phyloP scores from a whole-genome alignment of 345 rosid species.

The Eucalyptus viminalis region DNA sequence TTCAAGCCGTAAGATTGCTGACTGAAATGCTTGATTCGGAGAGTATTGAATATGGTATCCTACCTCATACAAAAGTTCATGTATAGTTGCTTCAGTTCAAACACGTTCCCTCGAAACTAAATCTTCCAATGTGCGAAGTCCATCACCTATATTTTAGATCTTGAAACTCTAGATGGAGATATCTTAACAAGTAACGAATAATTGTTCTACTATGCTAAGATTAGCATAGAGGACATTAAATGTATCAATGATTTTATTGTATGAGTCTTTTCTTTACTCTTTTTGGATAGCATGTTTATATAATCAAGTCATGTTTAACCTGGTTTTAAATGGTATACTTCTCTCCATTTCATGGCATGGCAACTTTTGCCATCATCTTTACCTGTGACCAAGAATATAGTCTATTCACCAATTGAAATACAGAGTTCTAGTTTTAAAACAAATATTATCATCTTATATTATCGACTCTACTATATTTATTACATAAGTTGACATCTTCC shows the following conservation, averaged over 20 bases:
- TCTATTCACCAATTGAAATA: neutral
- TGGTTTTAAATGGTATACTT: neutral
- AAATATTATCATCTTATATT: neutral
- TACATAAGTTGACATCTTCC: neutral
- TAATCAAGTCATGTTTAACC: neutral
- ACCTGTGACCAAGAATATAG: neutral
- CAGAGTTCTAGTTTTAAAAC: neutral
- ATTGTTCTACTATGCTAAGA: neutral
- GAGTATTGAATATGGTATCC: neutral
- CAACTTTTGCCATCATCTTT: neutral
- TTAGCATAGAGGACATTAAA: neutral
- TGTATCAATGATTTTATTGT: neutral
- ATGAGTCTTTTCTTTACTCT: neutral
- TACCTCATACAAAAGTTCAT: neutral
- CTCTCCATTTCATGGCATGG: neutral
- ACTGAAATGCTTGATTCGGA: neutral
- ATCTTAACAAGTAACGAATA: neutral
- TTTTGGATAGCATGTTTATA: neutral
- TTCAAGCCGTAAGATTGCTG: neutral
- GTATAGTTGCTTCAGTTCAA: neutral
- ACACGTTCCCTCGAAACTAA: neutral
- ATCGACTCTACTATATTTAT: neutral
- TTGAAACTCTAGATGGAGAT: neutral
- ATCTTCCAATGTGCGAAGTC: neutral
- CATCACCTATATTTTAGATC: neutral